Conservation (phyloP, 495 filamentous ascomycete species). For the Podospora pseudocomata region DNA sequence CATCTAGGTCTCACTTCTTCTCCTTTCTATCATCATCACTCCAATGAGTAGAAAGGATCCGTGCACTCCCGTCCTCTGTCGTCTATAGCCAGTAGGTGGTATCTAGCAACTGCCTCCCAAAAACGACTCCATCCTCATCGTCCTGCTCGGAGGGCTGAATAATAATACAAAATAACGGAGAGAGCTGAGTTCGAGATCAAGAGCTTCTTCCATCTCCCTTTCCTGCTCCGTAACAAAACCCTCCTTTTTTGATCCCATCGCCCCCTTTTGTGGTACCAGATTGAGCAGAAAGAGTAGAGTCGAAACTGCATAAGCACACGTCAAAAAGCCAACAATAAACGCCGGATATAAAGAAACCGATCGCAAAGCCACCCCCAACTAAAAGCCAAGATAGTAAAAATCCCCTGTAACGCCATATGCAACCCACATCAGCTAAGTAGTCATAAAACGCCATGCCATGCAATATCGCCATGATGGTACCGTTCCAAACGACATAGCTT, state of each 20-base stretch:
- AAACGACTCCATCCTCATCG: background rate
- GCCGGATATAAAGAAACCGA: background rate
- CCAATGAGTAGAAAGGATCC: background rate
- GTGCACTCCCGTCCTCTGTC: background rate
- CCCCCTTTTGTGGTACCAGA: slow-evolving; percentile 9
- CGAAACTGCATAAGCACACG: slow-evolving; percentile 20
- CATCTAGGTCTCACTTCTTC: background rate
- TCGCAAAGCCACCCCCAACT: slow-evolving; percentile 17
- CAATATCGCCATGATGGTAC: background rate
- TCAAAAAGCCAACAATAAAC: slow-evolving; percentile 18
- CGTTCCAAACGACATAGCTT: slow-evolving; percentile 19
- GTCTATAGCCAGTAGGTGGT: background rate
- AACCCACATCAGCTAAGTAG: slow-evolving; percentile 29
- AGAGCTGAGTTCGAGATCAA: background rate
- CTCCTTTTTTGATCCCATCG: background rate
- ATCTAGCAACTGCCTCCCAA: background rate
- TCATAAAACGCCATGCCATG: slow-evolving; percentile 22
- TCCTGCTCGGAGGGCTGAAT: background rate
- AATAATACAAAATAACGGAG: background rate
- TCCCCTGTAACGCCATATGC: slow-evolving; percentile 20
- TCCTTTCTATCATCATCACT: background rate
- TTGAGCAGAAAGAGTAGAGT: background rate
- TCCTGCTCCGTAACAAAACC: background rate
- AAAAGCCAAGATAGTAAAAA: slow-evolving; percentile 20
- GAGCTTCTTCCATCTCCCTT: background rate